Evolutionary conservation across 192 early-diverging fungal genomes (phyloP), one percentile per base, ranked within the genome.

Genomic region (Umbelopsis sp.): DNA sequence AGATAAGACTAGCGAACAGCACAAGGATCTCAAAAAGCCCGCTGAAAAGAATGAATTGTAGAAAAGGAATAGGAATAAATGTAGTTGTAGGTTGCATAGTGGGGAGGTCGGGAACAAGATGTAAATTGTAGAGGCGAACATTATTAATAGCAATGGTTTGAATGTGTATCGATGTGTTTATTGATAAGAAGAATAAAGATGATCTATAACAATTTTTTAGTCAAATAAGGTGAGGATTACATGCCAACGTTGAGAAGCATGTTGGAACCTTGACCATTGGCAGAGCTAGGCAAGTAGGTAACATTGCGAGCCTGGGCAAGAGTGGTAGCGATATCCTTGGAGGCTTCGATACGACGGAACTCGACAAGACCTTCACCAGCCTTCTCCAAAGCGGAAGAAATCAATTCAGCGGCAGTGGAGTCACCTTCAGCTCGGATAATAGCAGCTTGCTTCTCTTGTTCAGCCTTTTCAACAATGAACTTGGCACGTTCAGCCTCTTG

Each of bases 381-480:
- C 90, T 97, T 96, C 70, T 91, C 84, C 75, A 96, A 83, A 32
- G 98, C 90, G 29, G 86, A 83, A 21, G 92, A 94, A 78, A 99
- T 94, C 71, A 93, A 77, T 49, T 97, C 91, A 24, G 98, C 98
- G 50, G 98, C 98, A 70, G 88, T 82, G 32, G 96, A 92, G 84
- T 99, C 97, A 82, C 98, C 98, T 81, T 99, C 98, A 68, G 98
- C 98, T 49, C 95, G 88, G 81, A 99, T 99, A 74, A 99, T 91
- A 16, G 93, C 89, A 17, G 98, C 98, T 76, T 91, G 88, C 86
- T 97, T 98, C 82, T 99, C 98, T 83, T 98, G 96, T 84, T 99
- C 95, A 21, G 98, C 98, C 86, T 76, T 72, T 78, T 99, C 98
- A 25, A 99, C 98, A 65, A 98, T 87, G 85, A 98, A 99, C 76